These are phyloP conservation scores for Amaranthus palmeri DNA, from an alignment of 148 eudicot genomes.

Conservation along the genomic window DNA sequence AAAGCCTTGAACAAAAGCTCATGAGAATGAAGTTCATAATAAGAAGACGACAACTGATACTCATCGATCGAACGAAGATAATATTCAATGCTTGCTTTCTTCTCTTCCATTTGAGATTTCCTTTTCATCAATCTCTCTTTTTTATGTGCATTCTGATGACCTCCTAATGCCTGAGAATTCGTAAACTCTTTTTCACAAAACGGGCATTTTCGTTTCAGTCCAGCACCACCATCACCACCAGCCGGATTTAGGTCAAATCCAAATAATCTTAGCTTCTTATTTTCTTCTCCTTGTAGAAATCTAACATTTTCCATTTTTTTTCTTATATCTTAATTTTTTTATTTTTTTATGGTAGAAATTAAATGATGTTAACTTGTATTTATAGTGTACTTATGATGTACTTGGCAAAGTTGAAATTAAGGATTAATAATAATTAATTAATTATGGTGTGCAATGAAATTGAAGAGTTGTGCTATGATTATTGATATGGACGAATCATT, in stretches of 20 bases:
- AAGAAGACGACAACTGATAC: neutral
- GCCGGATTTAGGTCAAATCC: conserved; percentile 13
- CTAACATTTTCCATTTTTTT: neutral
- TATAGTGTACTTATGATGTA: conserved; percentile 5
- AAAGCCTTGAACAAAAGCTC: neutral
- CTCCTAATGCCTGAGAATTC: conserved; percentile 28
- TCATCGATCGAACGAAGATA: conserved; percentile 19
- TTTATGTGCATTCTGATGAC: conserved; percentile 28
- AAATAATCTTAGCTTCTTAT: conserved; percentile 23
- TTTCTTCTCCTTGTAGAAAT: neutral
- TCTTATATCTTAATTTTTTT: neutral
- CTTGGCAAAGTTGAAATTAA: too few relatives aligned
- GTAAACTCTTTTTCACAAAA: conserved; percentile 27
- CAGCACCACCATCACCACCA: too few relatives aligned
- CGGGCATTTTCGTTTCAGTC: conserved; percentile 16
- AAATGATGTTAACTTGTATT: neutral
- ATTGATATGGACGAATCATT: conserved; percentile 8
- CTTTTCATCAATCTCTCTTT: conserved; percentile 23
- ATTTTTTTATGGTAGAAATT: neutral
- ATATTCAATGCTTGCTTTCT: conserved; percentile 15
- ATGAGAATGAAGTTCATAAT: neutral
- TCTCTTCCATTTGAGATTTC: conserved; percentile 13
- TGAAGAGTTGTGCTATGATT: conserved; percentile 5
- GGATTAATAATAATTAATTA: neutral
- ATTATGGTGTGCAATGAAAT: neutral